A percentile compares a stretch with the other conserved stretches of the same genome.
Evolutionary conservation across 768 basidiomycete genomes (phyloP).

Genomic region (Lentinula edodes): DNA sequence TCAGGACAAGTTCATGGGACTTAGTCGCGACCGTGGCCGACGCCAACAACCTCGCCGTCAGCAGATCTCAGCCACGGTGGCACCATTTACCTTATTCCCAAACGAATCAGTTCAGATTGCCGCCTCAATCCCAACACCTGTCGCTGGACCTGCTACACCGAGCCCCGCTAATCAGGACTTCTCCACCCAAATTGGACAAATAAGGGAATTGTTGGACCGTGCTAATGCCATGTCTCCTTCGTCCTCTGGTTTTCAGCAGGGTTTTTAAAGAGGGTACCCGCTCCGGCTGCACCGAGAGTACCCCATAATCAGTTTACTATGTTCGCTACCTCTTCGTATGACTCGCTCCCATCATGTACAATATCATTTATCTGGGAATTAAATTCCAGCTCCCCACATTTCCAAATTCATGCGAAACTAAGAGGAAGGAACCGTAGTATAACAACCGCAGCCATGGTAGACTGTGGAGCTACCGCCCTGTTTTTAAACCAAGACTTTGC

Average conservation of each 20-base stretch:
- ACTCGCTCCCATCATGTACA: too few relatives aligned
- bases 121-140: neutral
- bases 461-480: too few relatives aligned
- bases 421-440: too few relatives aligned
- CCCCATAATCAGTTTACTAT: neutral
- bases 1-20: too few relatives aligned
- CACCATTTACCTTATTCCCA: neutral
- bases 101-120: neutral
- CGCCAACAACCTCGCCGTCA: neutral
- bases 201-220: neutral
- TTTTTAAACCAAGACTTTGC: too few relatives aligned
- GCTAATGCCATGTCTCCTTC: neutral
- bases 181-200: neutral
- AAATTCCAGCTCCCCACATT: too few relatives aligned
- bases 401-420: too few relatives aligned
- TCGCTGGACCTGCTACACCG: neutral
- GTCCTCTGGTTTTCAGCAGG: neutral
- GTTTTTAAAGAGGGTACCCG: neutral
- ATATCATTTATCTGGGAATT: too few relatives aligned
- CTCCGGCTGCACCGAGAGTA: neutral
- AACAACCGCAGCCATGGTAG: too few relatives aligned
- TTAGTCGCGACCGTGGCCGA: too few relatives aligned
- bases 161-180: neutral
- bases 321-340: too few relatives aligned
- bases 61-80: neutral